These are phyloP conservation scores for Trichosporon sp. DNA, from an alignment of 1,284 basidiomycete genomes.

Conservation along the genomic window DNA sequence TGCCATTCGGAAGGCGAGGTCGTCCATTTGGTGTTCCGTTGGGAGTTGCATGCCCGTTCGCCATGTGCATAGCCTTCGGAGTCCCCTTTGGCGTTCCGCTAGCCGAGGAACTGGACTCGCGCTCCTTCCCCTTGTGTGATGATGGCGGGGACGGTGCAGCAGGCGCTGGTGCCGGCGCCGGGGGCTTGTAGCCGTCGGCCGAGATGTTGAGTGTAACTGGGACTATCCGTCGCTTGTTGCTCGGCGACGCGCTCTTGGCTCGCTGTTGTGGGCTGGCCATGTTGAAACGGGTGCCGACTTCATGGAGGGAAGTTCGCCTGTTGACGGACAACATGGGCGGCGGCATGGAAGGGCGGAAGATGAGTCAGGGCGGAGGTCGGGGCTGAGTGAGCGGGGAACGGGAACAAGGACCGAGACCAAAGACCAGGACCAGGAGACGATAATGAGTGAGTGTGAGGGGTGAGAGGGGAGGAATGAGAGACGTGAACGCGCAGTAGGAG, in stretches of 20 bases:
- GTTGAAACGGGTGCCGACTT: not conserved
- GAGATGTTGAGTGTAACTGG: not conserved
- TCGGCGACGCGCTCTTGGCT: not conserved
- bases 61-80: not conserved
- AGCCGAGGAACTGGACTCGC: not conserved
- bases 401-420: too few species aligned
- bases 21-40: slow-evolving; percentile 8
- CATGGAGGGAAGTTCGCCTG: not conserved
- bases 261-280: slow-evolving; percentile 1
- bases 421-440: not conserved
- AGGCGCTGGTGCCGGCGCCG: not conserved
- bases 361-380: not conserved
- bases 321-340: not conserved
- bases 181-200: not conserved
- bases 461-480: too few species aligned
- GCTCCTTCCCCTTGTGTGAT: slow-evolving; percentile 17
- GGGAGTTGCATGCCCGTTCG: slow-evolving; percentile 5
- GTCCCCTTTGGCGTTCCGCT: not conserved
- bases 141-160: not conserved
- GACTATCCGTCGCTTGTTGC: slow-evolving; percentile 1
- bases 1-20: not conserved
- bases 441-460: not conserved
- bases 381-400: not conserved
- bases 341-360: not conserved
- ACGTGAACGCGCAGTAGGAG: too few species aligned